Base-by-base conservation (phyloP, 2,329 filamentous ascomycete species). In the Exophiala spinifera region DNA sequence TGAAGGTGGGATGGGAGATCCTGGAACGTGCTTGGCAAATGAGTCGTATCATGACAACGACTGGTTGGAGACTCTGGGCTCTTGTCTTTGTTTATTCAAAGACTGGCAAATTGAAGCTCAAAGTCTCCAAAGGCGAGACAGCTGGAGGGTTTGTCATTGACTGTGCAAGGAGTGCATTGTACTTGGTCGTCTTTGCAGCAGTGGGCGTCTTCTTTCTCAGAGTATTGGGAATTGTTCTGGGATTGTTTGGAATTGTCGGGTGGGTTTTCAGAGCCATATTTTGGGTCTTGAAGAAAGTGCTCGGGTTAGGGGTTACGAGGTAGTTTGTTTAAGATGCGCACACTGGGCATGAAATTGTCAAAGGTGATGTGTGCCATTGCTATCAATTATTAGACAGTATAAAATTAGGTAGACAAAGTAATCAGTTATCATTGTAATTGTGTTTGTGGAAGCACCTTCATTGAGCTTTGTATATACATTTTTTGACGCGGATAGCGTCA, bases 51-150 rank as follows among this genome's bases (percentile, higher is more conserved):
- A 57, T 61, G 33, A 36, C 36, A 13, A 48, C 28, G 28, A 64
- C 62, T n/a, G 51, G 34, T 11, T 55, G 45, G 45, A 49, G 37
- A 19, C 42, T 60, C 10, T 64, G 56, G 55, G 46, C 46, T 14
- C 39, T 63, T 13, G 28, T 59, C 8, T 61, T 57, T 46, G 57
- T 59, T 11, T 63, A 63, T 51, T 60, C 55, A 14, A 60, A 61
- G 17, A 63, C 61, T 3, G 62, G 62, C 13, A 61, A 55, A 43
- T 28, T 62, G 37, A 60, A 53, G 36, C 25, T 62, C 5, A 53
- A 51, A 8, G 19, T 45, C 4, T 43, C 23, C 14, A 56, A 58
- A 15, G 53, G 56, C 3, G 55, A 55, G 15, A 58, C 52, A 19
- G 49, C 51, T 3, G 39, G 48, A 10, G 60, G 56, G 3, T 59